These are phyloP conservation scores for Sclerotinia sclerotiorum DNA, from an alignment of 2,329 filamentous ascomycete species.

Conservation along the genomic window DNA sequence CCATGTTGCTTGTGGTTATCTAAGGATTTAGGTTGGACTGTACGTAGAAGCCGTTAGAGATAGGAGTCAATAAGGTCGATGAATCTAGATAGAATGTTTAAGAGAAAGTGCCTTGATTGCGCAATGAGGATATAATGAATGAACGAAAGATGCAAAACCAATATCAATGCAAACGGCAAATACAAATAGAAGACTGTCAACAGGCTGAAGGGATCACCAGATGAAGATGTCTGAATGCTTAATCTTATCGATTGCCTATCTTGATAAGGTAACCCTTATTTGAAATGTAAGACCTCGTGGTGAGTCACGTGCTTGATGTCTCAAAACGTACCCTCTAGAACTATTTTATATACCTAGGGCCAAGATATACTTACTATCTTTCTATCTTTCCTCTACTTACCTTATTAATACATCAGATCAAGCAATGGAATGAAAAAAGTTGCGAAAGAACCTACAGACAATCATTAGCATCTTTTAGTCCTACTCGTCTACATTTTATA, in stretches of 20 bases:
- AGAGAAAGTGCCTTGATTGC: neutral
- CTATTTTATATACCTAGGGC: too few species aligned
- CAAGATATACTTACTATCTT: too few species aligned
- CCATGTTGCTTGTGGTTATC: neutral
- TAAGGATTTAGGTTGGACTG: neutral
- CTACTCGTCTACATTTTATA: too few species aligned
- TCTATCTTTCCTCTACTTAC: too few species aligned
- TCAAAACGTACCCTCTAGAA: neutral
- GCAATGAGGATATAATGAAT: neutral
- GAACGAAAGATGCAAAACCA: neutral
- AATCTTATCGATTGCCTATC: slow-evolving; percentile 2
- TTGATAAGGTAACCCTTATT: neutral
- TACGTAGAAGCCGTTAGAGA: neutral
- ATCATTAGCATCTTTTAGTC: too few species aligned
- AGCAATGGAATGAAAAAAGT: too few species aligned
- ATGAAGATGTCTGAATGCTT: slow-evolving; percentile 3
- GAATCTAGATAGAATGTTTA: neutral
- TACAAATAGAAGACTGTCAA: neutral
- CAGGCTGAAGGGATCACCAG: neutral
- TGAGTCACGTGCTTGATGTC: neutral
- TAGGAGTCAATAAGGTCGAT: neutral
- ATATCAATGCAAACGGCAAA: neutral
- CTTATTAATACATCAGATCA: too few species aligned
- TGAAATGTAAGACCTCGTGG: too few species aligned
- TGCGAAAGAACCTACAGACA: too few species aligned